Conservation (phyloP, 768 basidiomycete species). For the Amyloporia xantha region DNA sequence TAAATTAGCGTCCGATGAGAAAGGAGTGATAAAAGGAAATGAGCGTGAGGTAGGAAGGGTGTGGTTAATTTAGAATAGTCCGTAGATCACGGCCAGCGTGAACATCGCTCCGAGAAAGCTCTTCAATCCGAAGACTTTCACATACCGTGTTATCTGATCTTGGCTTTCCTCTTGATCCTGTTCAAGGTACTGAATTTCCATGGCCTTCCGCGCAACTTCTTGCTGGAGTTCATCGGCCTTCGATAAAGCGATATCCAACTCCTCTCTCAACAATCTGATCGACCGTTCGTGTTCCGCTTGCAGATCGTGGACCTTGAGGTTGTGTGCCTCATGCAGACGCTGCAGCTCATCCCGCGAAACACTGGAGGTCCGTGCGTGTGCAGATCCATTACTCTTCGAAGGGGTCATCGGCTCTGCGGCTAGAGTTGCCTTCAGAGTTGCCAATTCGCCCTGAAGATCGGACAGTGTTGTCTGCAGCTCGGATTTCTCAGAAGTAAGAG, state of each 20-base stretch:
- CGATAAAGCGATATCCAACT: conserved; percentile 46
- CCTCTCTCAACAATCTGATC: conserved; percentile 43
- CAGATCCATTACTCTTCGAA: conserved; percentile 50
- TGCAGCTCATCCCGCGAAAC: conserved; percentile 75
- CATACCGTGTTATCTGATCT: conserved; percentile 76
- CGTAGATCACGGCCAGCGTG: conserved; percentile 50
- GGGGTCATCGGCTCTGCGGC: conserved; percentile 39
- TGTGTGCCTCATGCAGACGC: conserved; percentile 78
- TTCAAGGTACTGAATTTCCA: conserved; percentile 80
- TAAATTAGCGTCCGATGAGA: conserved; percentile 12
- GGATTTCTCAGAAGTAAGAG: conserved; percentile 53
- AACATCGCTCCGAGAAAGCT: conserved; percentile 45
- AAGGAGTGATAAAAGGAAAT: background rate
- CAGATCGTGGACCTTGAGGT: conserved; percentile 70
- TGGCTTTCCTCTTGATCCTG: conserved; percentile 72
- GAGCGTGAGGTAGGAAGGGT: conserved; percentile 21
- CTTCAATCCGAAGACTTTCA: conserved; percentile 52
- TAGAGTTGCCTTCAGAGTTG: conserved; percentile 52
- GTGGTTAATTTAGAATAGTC: conserved; percentile 22
- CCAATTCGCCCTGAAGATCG: conserved; percentile 74
- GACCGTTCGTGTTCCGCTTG: conserved; percentile 60
- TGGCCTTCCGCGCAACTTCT: conserved; percentile 59
- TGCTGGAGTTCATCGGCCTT: conserved; percentile 50
- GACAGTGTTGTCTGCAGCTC: conserved; percentile 57
- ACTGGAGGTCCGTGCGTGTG: conserved; percentile 33